Conservation (phyloP, 371 early-diverging fungal species). For the Lichtheimia ramosa region DNA sequence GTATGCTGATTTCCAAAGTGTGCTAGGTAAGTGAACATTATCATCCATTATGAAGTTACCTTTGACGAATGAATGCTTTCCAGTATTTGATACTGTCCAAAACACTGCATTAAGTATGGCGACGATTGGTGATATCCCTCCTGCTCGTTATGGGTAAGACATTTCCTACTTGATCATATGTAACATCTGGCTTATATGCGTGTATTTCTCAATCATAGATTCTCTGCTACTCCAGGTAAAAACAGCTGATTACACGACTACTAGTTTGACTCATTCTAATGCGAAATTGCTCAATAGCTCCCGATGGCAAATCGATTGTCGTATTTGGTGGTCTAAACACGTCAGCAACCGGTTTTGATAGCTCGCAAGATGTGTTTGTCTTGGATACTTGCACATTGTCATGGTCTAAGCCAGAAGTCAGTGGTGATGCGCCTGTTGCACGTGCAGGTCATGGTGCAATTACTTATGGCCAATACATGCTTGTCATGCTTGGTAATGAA, state of each 20-base stretch:
- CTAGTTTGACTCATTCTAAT: neutral
- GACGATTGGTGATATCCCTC: conserved; percentile 22
- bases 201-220: conserved; percentile 10
- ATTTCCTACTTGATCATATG: neutral
- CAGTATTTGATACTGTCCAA: conserved; percentile 20
- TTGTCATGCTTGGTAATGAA: conserved; percentile 29
- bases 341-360: conserved; percentile 2
- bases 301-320: conserved; percentile 41
- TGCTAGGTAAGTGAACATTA: conserved; percentile 8
- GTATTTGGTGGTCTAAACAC: conserved; percentile 32
- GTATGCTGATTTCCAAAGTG: conserved; percentile 19
- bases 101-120: conserved; percentile 21
- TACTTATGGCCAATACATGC: conserved; percentile 38
- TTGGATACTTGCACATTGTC: conserved; percentile 41
- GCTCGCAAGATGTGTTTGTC: conserved; percentile 27
- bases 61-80: neutral
- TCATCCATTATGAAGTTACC: too few species aligned
- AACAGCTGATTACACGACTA: neutral
- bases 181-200: neutral
- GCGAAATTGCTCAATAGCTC: conserved; percentile 11
- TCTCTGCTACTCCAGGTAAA: conserved; percentile 28
- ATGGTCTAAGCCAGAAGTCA: conserved; percentile 30
- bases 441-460: conserved; percentile 33
- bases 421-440: conserved; percentile 27
- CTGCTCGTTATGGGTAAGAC: conserved; percentile 5